These are phyloP conservation scores for Linaria vulgaris DNA, from an alignment of 257 asterid species.

Conservation along the genomic window DNA sequence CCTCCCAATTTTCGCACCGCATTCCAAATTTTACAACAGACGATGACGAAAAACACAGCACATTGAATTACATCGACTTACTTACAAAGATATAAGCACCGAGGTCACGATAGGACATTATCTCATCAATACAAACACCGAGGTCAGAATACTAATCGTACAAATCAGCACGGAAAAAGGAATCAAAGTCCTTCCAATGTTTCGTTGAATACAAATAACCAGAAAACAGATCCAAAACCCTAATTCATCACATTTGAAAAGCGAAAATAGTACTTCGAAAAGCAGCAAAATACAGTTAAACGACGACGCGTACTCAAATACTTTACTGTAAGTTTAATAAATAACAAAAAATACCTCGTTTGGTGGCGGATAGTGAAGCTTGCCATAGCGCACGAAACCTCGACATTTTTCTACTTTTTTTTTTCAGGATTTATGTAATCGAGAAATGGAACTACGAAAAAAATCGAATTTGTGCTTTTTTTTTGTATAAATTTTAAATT, in stretches of 20 bases:
- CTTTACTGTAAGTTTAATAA: neutral
- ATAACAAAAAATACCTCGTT: conserved; percentile 45
- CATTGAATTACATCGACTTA: no score
- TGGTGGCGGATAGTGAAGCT: conserved; percentile 77
- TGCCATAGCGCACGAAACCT: conserved; percentile 73
- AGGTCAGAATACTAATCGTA: no score
- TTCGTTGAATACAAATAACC: neutral
- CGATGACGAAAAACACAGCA: no score
- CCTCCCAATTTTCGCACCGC: no score
- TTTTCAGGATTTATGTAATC: no score
- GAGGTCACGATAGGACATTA: no score
- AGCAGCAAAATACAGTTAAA: neutral
- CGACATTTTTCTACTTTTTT: conserved; percentile 41
- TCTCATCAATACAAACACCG: no score
- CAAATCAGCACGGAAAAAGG: neutral
- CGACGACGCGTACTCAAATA: neutral
- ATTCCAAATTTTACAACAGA: no score
- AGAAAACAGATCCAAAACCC: conserved; percentile 2
- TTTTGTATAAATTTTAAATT: no score
- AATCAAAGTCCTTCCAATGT: neutral
- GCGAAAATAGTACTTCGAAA: neutral
- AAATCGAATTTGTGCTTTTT: no score
- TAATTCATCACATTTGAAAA: neutral
- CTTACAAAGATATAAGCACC: no score
- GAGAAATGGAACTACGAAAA: no score